Evolutionary conservation across 257 asterid genomes (phyloP).

Genomic region (Forsythia viridissima): DNA sequence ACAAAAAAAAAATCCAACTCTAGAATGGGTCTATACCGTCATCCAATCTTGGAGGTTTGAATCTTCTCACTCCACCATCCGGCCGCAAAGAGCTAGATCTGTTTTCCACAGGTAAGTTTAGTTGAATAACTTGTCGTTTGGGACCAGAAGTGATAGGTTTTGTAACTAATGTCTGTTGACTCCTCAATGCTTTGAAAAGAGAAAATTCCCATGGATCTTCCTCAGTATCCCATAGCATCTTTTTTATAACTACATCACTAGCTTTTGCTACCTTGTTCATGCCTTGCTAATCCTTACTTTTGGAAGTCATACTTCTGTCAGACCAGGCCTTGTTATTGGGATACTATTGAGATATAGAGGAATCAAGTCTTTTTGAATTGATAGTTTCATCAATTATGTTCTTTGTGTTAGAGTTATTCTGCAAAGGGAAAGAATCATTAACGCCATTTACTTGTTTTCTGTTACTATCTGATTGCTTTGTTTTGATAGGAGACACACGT

Average conservation of each 20-base stretch:
- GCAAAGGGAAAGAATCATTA: no score
- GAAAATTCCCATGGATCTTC: conserved; percentile 68
- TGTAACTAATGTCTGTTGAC: conserved; percentile 40
- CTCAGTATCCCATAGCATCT: conserved; percentile 44
- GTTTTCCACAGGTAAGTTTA: not conserved
- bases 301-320: no score
- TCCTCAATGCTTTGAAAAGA: conserved; percentile 67
- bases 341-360: no score
- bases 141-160: conserved; percentile 47
- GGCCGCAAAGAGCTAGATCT: conserved; percentile 50
- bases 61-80: conserved; percentile 61
- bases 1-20: conserved; percentile 69
- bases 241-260: conserved; percentile 38
- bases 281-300: no score
- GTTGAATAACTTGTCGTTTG: conserved; percentile 39
- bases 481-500: no score
- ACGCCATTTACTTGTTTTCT: no score
- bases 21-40: conserved; percentile 79
- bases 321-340: no score
- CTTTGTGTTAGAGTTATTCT: no score
- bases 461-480: no score
- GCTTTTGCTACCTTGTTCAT: not conserved
- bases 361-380: no score
- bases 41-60: conserved; percentile 83
- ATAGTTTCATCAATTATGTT: no score